Conservation (phyloP, 768 basidiomycete genomes). For the Coprinellus aureogranulatus region DNA sequence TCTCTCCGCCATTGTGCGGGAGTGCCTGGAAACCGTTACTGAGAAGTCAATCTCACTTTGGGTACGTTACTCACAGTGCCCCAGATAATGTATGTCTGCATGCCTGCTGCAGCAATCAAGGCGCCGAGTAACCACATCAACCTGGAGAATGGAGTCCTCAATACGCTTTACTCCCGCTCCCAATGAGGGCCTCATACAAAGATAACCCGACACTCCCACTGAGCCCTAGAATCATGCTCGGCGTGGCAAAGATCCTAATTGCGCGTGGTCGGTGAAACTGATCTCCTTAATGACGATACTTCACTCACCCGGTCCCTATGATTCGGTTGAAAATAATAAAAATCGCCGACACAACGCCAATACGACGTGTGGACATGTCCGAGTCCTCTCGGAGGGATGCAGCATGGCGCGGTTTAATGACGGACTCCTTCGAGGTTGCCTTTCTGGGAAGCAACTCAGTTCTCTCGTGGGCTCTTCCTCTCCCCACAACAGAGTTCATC, state of each 20-base stretch:
- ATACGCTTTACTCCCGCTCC: background rate
- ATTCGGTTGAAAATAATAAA: conserved; percentile 40
- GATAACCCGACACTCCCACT: conserved; percentile 34
- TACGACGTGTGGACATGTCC: conserved; percentile 7
- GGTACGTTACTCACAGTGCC: conserved; percentile 26
- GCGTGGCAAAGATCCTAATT: conserved; percentile 35
- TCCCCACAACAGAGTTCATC: no score
- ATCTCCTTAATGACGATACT: background rate
- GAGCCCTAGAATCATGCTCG: conserved; percentile 27
- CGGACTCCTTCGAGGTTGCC: no score
- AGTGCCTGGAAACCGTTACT: conserved; percentile 36
- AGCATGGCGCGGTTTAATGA: no score
- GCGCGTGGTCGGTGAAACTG: background rate
- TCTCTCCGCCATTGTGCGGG: conserved; percentile 59
- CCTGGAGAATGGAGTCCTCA: conserved; percentile 10
- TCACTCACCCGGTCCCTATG: conserved; percentile 34
- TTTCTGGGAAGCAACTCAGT: no score
- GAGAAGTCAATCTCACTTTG: background rate
- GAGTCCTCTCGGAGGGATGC: background rate
- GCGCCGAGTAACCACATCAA: conserved; percentile 38
- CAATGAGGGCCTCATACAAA: conserved; percentile 16
- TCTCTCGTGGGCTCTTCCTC: no score
- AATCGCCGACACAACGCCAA: conserved; percentile 30
- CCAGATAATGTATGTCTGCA: conserved; percentile 36
- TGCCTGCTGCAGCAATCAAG: conserved; percentile 32